These are phyloP conservation scores for Myrica gale DNA, from an alignment of 306 rosid species.

Conservation along the genomic window DNA sequence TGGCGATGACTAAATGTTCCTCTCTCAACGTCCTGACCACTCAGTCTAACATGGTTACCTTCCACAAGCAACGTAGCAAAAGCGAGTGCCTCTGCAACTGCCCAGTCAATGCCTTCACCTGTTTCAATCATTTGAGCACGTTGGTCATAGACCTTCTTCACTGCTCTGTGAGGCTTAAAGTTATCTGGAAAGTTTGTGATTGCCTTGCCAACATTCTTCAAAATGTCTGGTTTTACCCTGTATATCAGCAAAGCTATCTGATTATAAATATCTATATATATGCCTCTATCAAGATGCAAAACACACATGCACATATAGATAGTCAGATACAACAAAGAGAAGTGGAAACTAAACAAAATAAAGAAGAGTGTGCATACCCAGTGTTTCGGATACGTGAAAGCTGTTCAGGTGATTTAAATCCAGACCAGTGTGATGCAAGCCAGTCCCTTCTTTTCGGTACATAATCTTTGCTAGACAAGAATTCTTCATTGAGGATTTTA, in stretches of 20 bases:
- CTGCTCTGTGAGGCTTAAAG: conserved; percentile 87
- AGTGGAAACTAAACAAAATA: conserved; percentile 19
- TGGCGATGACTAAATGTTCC: conserved; percentile 98
- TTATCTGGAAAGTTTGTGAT: conserved; percentile 71
- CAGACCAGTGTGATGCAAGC: conserved; percentile 96
- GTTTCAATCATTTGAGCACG: conserved; percentile 92
- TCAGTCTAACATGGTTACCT: conserved; percentile 91
- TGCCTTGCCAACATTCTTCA: conserved; percentile 91
- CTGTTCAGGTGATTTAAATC: conserved; percentile 96
- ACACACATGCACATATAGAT: neutral
- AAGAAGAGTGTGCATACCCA: conserved; percentile 53
- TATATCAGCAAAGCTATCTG: conserved; percentile 11
- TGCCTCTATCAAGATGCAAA: neutral
- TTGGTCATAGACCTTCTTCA: conserved; percentile 80
- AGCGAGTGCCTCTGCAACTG: conserved; percentile 93
- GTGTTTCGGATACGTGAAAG: conserved; percentile 87
- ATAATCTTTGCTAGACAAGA: conserved; percentile 86
- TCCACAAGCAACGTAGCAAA: conserved; percentile 85
- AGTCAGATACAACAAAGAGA: neutral
- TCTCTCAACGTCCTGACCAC: conserved; percentile 99
- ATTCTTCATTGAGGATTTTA: conserved; percentile 80
- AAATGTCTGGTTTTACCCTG: conserved; percentile 91
- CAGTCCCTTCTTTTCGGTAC: conserved; percentile 89
- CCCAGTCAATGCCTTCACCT: conserved; percentile 97
- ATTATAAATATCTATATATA: conserved; percentile 19